These are phyloP conservation scores for Colletotrichum theobromicola DNA, from an alignment of 2,329 filamentous ascomycete species.

Conservation along the genomic window DNA sequence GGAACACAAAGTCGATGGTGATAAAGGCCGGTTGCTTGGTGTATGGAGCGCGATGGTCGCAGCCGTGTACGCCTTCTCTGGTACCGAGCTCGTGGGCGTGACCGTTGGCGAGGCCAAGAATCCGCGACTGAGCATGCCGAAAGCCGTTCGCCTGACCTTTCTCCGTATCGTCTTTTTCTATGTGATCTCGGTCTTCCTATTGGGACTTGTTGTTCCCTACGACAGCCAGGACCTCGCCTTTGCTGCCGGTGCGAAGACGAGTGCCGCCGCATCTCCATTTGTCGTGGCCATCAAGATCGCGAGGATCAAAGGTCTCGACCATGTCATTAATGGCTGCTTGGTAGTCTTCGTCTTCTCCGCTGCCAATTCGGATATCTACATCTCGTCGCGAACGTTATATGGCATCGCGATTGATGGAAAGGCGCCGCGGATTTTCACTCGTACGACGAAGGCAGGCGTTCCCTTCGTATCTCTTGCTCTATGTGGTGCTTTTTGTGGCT, in stretches of 20 bases:
- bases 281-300: constrained; percentile 11
- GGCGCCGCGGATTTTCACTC: constrained; percentile 39
- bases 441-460: constrained; percentile 41
- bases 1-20: constrained; percentile 35
- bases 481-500: constrained; percentile 37
- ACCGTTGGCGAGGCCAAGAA: constrained; percentile 74
- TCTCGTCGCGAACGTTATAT: constrained; percentile 44
- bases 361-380: constrained; percentile 31
- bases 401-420: constrained; percentile 44
- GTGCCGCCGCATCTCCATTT: constrained; percentile 24
- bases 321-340: constrained; percentile 12
- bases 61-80: constrained; percentile 46
- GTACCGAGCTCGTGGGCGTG: constrained; percentile 71
- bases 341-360: constrained; percentile 12
- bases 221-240: constrained; percentile 48
- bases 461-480: constrained; percentile 43
- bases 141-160: constrained; percentile 72
- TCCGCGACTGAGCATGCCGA: constrained; percentile 69
- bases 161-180: constrained; percentile 75
- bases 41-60: constrained; percentile 42
- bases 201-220: constrained; percentile 73
- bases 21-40: constrained; percentile 42
- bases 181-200: constrained; percentile 66
- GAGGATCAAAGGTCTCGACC: constrained; percentile 9
- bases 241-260: constrained; percentile 43